Evolutionary conservation across 176 grass and related monocot genomes (phyloP), one percentile per base, ranked within the genome.

Genomic region (Rhynchospora tenuis): DNA sequence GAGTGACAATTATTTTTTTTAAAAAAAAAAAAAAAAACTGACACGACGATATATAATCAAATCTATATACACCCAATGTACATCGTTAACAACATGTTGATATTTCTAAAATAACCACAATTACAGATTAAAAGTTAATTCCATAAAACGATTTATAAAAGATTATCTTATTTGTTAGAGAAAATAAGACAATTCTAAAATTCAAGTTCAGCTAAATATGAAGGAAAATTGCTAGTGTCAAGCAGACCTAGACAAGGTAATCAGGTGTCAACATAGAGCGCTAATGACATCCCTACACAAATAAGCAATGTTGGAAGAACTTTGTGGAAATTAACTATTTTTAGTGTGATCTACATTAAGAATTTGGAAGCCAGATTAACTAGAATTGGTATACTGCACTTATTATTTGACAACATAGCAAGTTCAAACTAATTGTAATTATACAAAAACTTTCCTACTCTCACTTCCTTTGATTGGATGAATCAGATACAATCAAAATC

Each of bases 331-430:
- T 60, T 68, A 68, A 43, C 67, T 70, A 8, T 3, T 22, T 72
- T 11, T 22, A 22, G 42, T 47, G 68, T 46, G 2, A 67, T 45
- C 38, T 20, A 77, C 48, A 77, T 55, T 45, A 14, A 77, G 24
- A 54, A 77, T 56, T 48, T 7, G 31, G 29, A 55, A 17, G 15
- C 26, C 31, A 69, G 16, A 69, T 69, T 69, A 43, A 44, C 20
- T 71, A 20, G 67, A 45, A 61, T 61, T 61, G 9, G 9, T 76
- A 10, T 29, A 76, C 20, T 55, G 72, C 17, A 13, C 24, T 54
- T 45, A 54, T 75, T 75, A 52, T 75, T 75, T 52, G 47, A 75
- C 22, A 75, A 74, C 15, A 27, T 75, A 76, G 48, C 23, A 76
- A 26, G 47, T 29, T 26, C 20, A 22, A n/a, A 48, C 44, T 50